Evolutionary conservation across 106 monocot species (phyloP).

Genomic region (Allium cepa): DNA sequence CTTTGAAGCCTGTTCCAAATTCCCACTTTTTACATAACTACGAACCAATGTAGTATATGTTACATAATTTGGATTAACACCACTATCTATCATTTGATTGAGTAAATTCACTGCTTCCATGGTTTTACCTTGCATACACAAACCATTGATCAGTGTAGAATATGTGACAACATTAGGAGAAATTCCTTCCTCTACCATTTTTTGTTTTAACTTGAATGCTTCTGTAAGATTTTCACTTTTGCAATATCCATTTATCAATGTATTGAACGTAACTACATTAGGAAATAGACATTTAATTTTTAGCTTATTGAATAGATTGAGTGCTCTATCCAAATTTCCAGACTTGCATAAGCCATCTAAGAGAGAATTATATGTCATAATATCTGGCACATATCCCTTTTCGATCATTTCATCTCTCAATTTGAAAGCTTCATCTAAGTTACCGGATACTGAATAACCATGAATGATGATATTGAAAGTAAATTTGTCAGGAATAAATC

Average conservation of each 20-base stretch:
- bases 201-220: constrained; percentile 77
- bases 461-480: constrained; percentile 87
- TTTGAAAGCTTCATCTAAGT: constrained; percentile 57
- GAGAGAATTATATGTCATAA: constrained; percentile 84
- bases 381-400: constrained; percentile 47
- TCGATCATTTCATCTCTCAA: constrained; percentile 74
- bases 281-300: constrained; percentile 47
- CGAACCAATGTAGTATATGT: constrained; percentile 51
- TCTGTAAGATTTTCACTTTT: constrained; percentile 47
- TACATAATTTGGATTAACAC: constrained; percentile 63
- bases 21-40: constrained; percentile 38
- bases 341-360: constrained; percentile 92
- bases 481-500: constrained; percentile 66
- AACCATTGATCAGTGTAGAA: constrained; percentile 71
- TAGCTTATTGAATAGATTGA: constrained; percentile 72
- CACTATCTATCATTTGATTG: constrained; percentile 66
- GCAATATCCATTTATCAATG: constrained; percentile 79
- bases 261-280: constrained; percentile 73
- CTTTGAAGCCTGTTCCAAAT: constrained; percentile 43
- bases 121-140: constrained; percentile 61
- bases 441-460: constrained; percentile 49
- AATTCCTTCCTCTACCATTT: constrained; percentile 64
- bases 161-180: constrained; percentile 67
- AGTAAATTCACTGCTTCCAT: constrained; percentile 46
- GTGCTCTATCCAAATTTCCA: constrained; percentile 67